Conservation (phyloP, 345 rosid species). For the Eucalyptus albens region DNA sequence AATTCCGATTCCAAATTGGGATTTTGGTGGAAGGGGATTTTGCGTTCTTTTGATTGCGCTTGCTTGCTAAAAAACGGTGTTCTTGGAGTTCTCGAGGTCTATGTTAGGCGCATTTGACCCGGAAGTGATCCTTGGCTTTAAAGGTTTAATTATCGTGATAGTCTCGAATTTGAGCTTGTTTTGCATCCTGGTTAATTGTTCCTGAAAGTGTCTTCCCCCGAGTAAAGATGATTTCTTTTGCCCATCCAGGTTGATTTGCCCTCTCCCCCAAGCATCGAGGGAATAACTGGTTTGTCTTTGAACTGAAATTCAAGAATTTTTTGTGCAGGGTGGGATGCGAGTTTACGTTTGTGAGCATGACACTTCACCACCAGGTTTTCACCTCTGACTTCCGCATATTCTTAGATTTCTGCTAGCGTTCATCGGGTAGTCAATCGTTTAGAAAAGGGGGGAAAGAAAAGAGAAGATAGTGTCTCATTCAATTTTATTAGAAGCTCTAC, state of each 20-base stretch:
- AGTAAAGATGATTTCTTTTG: not conserved
- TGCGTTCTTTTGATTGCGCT: not conserved
- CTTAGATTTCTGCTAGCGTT: not conserved
- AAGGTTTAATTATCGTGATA: not conserved
- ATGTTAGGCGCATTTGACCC: not conserved
- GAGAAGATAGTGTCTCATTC: not conserved
- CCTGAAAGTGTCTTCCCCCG: not conserved
- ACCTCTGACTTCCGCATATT: not conserved
- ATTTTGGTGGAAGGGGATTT: too few relatives aligned
- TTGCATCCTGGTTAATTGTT: not conserved
- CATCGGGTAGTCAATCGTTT: not conserved
- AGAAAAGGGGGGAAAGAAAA: not conserved
- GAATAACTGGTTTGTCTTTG: not conserved
- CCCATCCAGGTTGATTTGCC: not conserved
- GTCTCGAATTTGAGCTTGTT: not conserved
- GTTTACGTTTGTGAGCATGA: constrained; percentile 78
- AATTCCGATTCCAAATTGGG: not conserved
- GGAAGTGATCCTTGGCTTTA: not conserved
- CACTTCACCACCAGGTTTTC: constrained; percentile 71
- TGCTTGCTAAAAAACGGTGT: not conserved
- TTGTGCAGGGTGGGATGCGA: constrained; percentile 70
- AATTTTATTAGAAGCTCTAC: not conserved
- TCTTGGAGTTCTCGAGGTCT: not conserved
- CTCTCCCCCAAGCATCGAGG: not conserved
- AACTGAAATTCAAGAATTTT: not conserved